These are phyloP conservation scores for Polytrichum formosum DNA, from an alignment of 225 moss, liverwort and hornwort species.

Conservation along the genomic window DNA sequence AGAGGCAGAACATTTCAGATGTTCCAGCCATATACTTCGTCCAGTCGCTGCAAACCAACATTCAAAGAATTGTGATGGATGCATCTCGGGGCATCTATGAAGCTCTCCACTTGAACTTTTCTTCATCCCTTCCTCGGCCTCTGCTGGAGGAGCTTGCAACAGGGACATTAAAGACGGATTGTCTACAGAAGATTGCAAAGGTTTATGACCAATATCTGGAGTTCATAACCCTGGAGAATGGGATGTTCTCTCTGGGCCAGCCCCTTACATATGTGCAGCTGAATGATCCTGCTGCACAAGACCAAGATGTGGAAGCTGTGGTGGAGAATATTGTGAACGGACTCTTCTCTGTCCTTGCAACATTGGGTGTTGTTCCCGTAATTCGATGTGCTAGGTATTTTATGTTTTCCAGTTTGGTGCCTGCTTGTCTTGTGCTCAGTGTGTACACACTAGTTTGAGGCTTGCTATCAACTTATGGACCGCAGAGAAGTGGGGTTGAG, in stretches of 20 bases:
- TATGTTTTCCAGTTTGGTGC: not conserved
- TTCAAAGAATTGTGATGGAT: conserved; percentile 81
- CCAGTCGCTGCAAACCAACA: conserved; percentile 65
- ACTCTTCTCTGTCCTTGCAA: conserved; percentile 85
- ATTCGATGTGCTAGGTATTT: conserved; percentile 78
- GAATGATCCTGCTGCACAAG: conserved; percentile 90
- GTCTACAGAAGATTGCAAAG: conserved; percentile 87
- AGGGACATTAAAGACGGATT: conserved; percentile 78
- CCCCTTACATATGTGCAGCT: conserved; percentile 82
- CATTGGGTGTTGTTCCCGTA: conserved; percentile 89
- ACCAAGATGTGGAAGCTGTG: conserved; percentile 76
- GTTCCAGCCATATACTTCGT: conserved; percentile 94
- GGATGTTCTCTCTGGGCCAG: conserved; percentile 85
- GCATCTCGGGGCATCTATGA: conserved; percentile 87
- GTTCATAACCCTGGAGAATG: conserved; percentile 87
- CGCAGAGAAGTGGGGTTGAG: too few relatives aligned
- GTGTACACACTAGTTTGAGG: too few relatives aligned
- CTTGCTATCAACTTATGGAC: too few relatives aligned
- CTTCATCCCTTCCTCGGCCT: conserved; percentile 81
- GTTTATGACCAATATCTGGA: conserved; percentile 96
- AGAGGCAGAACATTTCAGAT: conserved; percentile 93
- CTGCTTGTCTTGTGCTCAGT: not conserved
- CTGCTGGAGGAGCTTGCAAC: conserved; percentile 85
- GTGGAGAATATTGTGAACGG: conserved; percentile 85
- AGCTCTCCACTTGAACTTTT: conserved; percentile 85